Base-by-base conservation (phyloP, 78 protist genomes). In the Guillardia theta region DNA sequence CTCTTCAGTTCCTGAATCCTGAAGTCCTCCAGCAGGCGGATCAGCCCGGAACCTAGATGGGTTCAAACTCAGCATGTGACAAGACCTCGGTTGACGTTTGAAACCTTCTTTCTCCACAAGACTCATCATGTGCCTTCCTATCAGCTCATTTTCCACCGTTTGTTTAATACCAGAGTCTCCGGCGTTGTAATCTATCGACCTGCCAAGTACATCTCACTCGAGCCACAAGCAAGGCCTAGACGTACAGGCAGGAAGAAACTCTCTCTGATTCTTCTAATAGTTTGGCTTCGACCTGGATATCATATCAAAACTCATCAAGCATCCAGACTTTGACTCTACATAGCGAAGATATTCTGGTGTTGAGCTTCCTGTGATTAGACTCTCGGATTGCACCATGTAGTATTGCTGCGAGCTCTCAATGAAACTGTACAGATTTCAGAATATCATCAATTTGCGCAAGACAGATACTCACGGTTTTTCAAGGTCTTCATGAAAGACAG, bases 271-370 rank as follows among this genome's bases (percentile, higher is more conserved):
- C 95, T 92, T 94, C 95, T 39, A 1, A 18, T 33, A 94, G 58
- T 22, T 94, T 54, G 43, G 0, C 19, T 58, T 94, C 95, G 27
- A 58, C 95, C 43, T 95, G 94, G n/a, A n/a, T n/a, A n/a, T n/a
- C n/a, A n/a, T n/a, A n/a, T n/a, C n/a, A n/a, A n/a, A n/a, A n/a
- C n/a, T n/a, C n/a, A n/a, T n/a, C n/a, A n/a, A n/a, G n/a, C n/a
- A n/a, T n/a, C n/a, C n/a, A n/a, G n/a, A n/a, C n/a, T n/a, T n/a
- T n/a, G n/a, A n/a, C n/a, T n/a, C n/a, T n/a, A n/a, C n/a, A n/a
- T n/a, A n/a, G 58, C 95, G 94, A 96, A 97, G 96, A 95, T 97
- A 97, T 36, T 97, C 98, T 37, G 98, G 94, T 58, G 97, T 95
- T 64, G 97, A 93, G 88, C 95, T 95, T 9, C 95, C 48, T 33